Evolutionary conservation across 2,329 filamentous ascomycete genomes (phyloP).

Genomic region (Metarhizium rileyi): DNA sequence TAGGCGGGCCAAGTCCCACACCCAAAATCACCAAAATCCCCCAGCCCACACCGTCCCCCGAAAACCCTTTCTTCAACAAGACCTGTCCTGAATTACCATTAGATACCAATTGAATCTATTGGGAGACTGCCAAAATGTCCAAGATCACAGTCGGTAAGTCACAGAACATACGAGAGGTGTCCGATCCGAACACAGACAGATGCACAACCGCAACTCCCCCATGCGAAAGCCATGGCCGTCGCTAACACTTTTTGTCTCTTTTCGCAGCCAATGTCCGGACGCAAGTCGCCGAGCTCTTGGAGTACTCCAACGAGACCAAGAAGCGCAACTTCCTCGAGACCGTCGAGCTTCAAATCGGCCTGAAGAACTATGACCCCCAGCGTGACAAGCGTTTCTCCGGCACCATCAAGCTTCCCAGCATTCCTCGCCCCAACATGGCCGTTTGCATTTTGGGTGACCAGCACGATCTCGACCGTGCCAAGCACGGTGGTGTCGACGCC

Average conservation of each 20-base stretch:
- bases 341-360: conserved; percentile 83
- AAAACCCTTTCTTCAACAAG: conserved; percentile 14
- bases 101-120: conserved; percentile 58
- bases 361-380: conserved; percentile 99
- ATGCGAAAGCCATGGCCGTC: not conserved
- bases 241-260: conserved; percentile 19
- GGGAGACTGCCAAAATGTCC: conserved; percentile 84
- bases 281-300: conserved; percentile 87
- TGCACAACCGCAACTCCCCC: not conserved
- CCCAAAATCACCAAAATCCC: conserved; percentile 15
- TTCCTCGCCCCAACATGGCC: conserved; percentile 85
- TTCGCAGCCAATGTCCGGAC: conserved; percentile 74
- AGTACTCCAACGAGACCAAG: conserved; percentile 91
- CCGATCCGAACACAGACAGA: too few relatives aligned
- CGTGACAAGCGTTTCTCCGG: conserved; percentile 99
- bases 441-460: conserved; percentile 66
- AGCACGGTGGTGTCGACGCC: conserved; percentile 96
- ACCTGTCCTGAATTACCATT: conserved; percentile 52
- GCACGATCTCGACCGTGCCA: conserved; percentile 99
- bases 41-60: conserved; percentile 6
- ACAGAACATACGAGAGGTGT: not conserved
- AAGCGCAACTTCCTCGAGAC: conserved; percentile 98
- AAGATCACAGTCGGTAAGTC: conserved; percentile 68
- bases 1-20: conserved; percentile 15
- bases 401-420: conserved; percentile 87